Base-by-base conservation (phyloP, 2,329 filamentous ascomycete species). In the Aciculosporium take region DNA sequence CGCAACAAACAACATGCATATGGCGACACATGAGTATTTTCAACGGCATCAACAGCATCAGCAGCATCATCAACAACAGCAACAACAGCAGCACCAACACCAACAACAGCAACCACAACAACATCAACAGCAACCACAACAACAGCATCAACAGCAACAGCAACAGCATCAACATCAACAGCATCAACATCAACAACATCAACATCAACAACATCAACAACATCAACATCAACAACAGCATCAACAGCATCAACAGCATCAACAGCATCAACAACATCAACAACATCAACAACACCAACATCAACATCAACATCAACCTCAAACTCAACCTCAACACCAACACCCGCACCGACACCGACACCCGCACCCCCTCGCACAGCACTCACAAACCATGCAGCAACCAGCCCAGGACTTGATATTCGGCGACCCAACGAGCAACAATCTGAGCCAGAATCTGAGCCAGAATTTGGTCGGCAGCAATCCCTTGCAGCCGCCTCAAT, bases 31-130 rank as follows among this genome's bases (percentile, higher is more conserved):
- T 10, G 37, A 28, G 20, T 40, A 44, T 18, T 40, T 31, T 18
- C 42, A 44, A 23, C 42, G 29, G n/a, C 37, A 40, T 23, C 38
- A 31, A 18, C 37, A 39, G 25, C n/a, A 32, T 4, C 30, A 32
- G 3, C 30, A 32, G 7, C 30, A 32, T 7, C 30, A 32, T 3
- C 17, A 32, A 2, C 30, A 32, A 4, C 30, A 32, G 1, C 31
- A 36, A 5, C 33, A 35, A 2, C 33, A 35, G 6, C 33, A 35
- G 4, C 33, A 35, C 2, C 33, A 36, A 8, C 34, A 36, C 7
- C 21, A 36, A 6, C 9, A 36, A 1, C 34, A 36, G 5, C 34
- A 36, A 8, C 34, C 18, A 13, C 23, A 28, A 6, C 39, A 27
- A 9, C 37, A 39, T 4, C 28, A 39, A 13, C 24, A 32, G 3